Percentiles rank a stretch among this genome's conserved stretches.
Conservation (phyloP, 305 asterid genomes). For the Fraxinus sp. region DNA sequence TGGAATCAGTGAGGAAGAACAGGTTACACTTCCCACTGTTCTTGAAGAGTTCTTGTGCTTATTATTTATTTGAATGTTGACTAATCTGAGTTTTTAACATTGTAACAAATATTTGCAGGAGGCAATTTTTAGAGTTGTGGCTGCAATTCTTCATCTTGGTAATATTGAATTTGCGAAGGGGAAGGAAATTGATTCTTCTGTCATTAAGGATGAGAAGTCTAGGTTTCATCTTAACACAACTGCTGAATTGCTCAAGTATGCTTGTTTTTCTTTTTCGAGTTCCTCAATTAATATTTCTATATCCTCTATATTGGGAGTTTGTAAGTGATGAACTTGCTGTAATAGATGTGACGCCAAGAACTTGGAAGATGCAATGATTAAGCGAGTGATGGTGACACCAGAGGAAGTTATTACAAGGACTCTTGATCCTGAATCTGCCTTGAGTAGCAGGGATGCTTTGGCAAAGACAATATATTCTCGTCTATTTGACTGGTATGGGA, state of each 20-base stretch:
- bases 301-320: background rate
- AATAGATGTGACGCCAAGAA: constrained; percentile 61
- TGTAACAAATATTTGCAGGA: constrained; percentile 42
- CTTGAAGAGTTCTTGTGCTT: background rate
- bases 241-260: constrained; percentile 74
- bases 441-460: constrained; percentile 73
- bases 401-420: constrained; percentile 79
- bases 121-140: constrained; percentile 78
- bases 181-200: constrained; percentile 63
- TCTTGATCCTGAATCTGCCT: constrained; percentile 74
- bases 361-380: constrained; percentile 70
- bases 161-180: constrained; percentile 70
- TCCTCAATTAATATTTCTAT: constrained; percentile 12
- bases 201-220: constrained; percentile 63
- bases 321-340: background rate
- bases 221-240: constrained; percentile 67
- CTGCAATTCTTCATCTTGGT: constrained; percentile 86
- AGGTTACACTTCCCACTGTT: constrained; percentile 15
- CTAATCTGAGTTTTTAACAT: background rate
- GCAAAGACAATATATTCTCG: constrained; percentile 80
- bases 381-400: constrained; percentile 88
- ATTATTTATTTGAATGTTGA: background rate
- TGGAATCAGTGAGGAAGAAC: constrained; percentile 36
- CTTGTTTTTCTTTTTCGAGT: background rate
- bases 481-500: constrained; percentile 67